These are phyloP conservation scores for Ocimum tenuiflorum DNA, from an alignment of 257 asterid species.

Conservation along the genomic window DNA sequence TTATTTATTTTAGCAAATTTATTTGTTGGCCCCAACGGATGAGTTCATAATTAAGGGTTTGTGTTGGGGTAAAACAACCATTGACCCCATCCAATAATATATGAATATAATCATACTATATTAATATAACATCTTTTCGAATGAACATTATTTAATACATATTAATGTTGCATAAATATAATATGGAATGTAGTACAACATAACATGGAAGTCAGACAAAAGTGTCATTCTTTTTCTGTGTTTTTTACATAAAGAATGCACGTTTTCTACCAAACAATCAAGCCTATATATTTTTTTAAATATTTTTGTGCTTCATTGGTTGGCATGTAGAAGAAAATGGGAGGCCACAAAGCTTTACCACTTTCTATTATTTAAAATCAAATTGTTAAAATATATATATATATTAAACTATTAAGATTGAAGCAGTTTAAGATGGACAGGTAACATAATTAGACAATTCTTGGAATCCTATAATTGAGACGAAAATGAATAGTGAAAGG, in stretches of 20 bases:
- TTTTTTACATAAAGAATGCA: constrained; percentile 11
- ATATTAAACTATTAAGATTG: constrained; percentile 11
- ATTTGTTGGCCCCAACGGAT: too few relatives aligned
- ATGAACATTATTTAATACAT: too few relatives aligned
- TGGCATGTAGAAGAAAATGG: constrained; percentile 24
- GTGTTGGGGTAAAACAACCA: too few relatives aligned
- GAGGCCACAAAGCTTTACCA: constrained; percentile 24
- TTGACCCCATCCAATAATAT: not conserved
- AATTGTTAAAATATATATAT: too few relatives aligned
- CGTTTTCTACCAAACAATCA: constrained; percentile 25
- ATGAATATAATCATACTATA: not conserved
- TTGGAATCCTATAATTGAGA: constrained; percentile 17
- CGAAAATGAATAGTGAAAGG: not conserved
- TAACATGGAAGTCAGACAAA: constrained; percentile 3
- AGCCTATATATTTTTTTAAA: not conserved
- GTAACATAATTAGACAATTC: constrained; percentile 17
- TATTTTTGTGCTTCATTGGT: constrained; percentile 10
- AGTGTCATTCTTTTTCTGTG: not conserved
- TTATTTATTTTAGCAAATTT: too few relatives aligned
- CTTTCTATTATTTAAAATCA: not conserved
- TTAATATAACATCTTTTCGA: not conserved
- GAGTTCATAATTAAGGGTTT: too few relatives aligned
- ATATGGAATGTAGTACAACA: not conserved
- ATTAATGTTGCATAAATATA: not conserved
- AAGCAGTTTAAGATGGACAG: constrained; percentile 21